A percentile compares a stretch with the other conserved stretches of the same genome.
These are phyloP conservation scores for Aspergillus egyptiacus DNA, from an alignment of 495 filamentous ascomycete species.

Conservation along the genomic window DNA sequence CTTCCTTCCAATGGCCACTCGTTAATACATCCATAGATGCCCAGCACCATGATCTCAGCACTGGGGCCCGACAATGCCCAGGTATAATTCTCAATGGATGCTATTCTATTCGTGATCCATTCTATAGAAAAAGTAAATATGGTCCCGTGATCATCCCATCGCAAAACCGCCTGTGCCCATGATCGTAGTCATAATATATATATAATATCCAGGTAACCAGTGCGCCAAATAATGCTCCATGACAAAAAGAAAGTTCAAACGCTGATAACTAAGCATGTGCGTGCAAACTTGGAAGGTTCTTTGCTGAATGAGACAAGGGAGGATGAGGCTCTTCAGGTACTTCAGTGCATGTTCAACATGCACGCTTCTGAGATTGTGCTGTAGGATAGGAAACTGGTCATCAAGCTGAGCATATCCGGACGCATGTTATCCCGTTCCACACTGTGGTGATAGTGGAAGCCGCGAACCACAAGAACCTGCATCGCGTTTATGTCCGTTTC, in stretches of 20 bases:
- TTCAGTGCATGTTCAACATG: neutral
- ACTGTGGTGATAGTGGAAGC: neutral
- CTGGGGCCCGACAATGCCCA: too few relatives aligned
- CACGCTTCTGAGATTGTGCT: neutral
- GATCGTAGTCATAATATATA: slow-evolving; percentile 2
- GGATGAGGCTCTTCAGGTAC: neutral
- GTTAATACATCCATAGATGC: neutral
- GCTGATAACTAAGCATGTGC: slow-evolving; percentile 1
- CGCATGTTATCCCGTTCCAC: too few relatives aligned
- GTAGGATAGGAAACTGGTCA: neutral
- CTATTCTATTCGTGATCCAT: slow-evolving; percentile 2
- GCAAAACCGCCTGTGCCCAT: neutral
- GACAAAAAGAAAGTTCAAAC: neutral
- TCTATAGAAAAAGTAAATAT: slow-evolving; percentile 1
- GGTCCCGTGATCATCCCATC: neutral
- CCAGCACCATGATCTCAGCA: neutral
- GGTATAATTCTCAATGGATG: neutral
- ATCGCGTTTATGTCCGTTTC: slow-evolving; percentile 25
- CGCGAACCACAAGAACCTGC: neutral
- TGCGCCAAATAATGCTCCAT: slow-evolving; percentile 9
- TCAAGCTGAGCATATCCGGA: neutral
- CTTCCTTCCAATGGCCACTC: neutral
- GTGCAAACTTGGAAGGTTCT: neutral
- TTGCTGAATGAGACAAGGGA: neutral
- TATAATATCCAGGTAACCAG: neutral